Percentiles rank a stretch among this genome's conserved stretches.
These are phyloP conservation scores for Cryptosporidium muris DNA, from an alignment of 169 alveolate genomes.

Conservation along the genomic window DNA sequence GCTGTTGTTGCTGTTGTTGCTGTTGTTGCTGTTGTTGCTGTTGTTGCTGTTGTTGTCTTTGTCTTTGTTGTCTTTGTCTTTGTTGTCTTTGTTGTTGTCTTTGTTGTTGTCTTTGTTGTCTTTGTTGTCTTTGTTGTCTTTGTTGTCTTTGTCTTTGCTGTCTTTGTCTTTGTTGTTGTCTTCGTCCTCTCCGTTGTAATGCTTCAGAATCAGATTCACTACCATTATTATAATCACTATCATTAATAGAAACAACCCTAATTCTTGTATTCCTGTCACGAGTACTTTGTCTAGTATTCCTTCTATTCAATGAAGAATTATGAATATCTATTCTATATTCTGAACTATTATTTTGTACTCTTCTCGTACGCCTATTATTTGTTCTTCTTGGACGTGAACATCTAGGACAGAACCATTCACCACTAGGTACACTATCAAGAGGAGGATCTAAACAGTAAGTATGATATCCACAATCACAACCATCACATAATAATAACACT, in stretches of 20 bases:
- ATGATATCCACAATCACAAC: conserved; percentile 79
- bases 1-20: conserved; percentile 5
- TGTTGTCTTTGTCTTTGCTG: conserved; percentile 2
- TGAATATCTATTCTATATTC: not conserved
- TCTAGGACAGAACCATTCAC: conserved; percentile 78
- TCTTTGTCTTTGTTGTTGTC: not conserved
- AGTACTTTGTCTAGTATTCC: conserved; percentile 19
- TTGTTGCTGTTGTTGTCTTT: conserved; percentile 3
- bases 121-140: conserved; percentile 11
- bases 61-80: not conserved
- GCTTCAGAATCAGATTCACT: not conserved
- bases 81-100: not conserved
- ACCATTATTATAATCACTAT: not conserved
- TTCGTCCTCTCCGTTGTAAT: not conserved
- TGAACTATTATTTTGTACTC: conserved; percentile 4
- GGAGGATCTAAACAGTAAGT: conserved; percentile 77
- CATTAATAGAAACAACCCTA: not conserved
- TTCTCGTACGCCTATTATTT: conserved; percentile 7
- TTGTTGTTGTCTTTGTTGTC: not conserved
- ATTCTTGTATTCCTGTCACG: conserved; percentile 18
- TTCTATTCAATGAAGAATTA: conserved; percentile 3
- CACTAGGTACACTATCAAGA: conserved; percentile 76
- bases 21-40: conserved; percentile 4
- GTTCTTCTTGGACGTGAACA: conserved; percentile 70
- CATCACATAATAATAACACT: conserved; percentile 75